These are phyloP conservation scores for Backusella macrospora DNA, from an alignment of 192 early-diverging fungal species.

Conservation along the genomic window DNA sequence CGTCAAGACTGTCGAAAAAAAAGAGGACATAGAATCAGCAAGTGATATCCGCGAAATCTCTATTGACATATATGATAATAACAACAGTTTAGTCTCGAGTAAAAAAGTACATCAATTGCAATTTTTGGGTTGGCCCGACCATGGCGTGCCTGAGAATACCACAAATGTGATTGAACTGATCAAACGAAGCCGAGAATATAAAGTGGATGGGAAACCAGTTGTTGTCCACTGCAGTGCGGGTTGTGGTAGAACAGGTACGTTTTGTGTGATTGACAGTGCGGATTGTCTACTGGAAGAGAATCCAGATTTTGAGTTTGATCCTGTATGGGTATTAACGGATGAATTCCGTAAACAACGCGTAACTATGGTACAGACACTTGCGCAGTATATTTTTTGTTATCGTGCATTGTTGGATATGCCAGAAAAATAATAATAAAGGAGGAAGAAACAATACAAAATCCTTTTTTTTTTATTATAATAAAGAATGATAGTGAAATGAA, in stretches of 20 bases:
- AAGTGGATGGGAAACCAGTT: constrained; percentile 46
- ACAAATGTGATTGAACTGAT: constrained; percentile 55
- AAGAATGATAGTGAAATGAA: too few species aligned
- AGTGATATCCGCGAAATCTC: neutral
- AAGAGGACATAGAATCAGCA: neutral
- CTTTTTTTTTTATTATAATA: too few species aligned
- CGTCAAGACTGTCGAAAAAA: neutral
- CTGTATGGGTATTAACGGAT: constrained; percentile 63
- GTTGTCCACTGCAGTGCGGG: constrained; percentile 89
- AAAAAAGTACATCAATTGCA: constrained; percentile 66
- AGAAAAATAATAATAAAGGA: neutral
- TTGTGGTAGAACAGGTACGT: constrained; percentile 85
- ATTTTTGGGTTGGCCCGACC: constrained; percentile 85
- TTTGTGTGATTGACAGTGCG: constrained; percentile 58
- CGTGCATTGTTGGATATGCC: constrained; percentile 52
- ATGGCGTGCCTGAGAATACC: constrained; percentile 65
- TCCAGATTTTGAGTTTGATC: constrained; percentile 49
- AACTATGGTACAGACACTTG: constrained; percentile 75
- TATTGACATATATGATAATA: neutral
- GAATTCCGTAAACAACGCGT: constrained; percentile 76
- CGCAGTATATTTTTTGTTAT: constrained; percentile 83
- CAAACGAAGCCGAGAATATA: constrained; percentile 28
- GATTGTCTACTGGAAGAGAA: neutral
- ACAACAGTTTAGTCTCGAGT: neutral
- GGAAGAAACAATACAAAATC: neutral